Conservation (phyloP, 2,329 filamentous ascomycete species). For the Stagonosporopsis chrysanthemi region DNA sequence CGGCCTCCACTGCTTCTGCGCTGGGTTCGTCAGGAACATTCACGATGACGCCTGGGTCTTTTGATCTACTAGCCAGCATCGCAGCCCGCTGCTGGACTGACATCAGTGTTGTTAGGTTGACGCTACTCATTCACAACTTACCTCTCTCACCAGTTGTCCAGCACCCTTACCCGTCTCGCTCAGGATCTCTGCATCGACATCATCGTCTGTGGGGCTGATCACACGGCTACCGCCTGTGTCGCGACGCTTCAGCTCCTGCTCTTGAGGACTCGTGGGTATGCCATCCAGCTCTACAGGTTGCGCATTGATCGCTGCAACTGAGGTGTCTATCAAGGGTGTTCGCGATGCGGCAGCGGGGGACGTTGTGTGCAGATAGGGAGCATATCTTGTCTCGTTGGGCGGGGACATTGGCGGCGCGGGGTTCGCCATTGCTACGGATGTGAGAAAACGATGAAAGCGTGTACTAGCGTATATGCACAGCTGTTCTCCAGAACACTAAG, state of each 20-base stretch:
- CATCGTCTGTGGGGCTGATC: conserved; percentile 37
- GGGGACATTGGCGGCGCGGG: conserved; percentile 25
- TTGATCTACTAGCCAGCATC: conserved; percentile 48
- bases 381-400: conserved; percentile 30
- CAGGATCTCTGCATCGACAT: conserved; percentile 41
- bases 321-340: conserved; percentile 48
- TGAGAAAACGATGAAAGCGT: neutral
- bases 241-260: conserved; percentile 36
- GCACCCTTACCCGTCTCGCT: conserved; percentile 29
- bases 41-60: conserved; percentile 56
- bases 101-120: conserved; percentile 5
- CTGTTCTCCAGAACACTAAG: neutral
- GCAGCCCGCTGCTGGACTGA: conserved; percentile 47
- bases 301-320: conserved; percentile 52
- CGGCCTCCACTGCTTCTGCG: conserved; percentile 54
- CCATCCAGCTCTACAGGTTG: conserved; percentile 56
- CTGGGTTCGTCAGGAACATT: conserved; percentile 54
- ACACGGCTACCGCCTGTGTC: conserved; percentile 18
- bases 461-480: neutral
- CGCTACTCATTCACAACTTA: conserved; percentile 15
- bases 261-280: conserved; percentile 31
- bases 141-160: conserved; percentile 34
- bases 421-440: conserved; percentile 14
- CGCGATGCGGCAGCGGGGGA: conserved; percentile 37
- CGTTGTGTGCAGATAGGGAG: conserved; percentile 26